phyloP scores from a whole-genome alignment of 371 early-diverging fungal genomes.

The Thermomucor indicae-seudaticae region DNA sequence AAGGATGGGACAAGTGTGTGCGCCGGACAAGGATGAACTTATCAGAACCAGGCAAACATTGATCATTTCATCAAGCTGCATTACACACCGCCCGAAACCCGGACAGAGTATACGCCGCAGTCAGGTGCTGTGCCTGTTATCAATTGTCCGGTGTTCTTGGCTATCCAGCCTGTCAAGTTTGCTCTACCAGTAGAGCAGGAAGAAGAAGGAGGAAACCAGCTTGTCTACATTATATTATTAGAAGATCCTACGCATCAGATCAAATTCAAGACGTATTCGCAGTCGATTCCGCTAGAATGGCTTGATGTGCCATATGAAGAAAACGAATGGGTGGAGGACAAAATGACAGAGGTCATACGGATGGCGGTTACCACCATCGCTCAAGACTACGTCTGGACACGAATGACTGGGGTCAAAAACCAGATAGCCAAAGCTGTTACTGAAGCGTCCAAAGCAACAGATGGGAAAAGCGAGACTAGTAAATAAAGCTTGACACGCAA shows the following conservation, averaged over 20 bases:
- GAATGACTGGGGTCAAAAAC: conserved; percentile 46
- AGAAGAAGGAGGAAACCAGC: conserved; percentile 25
- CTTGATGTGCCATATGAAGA: conserved; percentile 61
- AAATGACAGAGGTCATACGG: conserved; percentile 55
- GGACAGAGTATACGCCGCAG: conserved; percentile 22
- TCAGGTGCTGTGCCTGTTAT: conserved; percentile 47
- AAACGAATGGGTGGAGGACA: conserved; percentile 68
- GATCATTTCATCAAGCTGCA: conserved; percentile 51
- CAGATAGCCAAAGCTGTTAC: conserved; percentile 9
- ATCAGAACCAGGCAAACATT: conserved; percentile 52
- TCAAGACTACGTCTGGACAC: conserved; percentile 68
- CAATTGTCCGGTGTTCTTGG: conserved; percentile 61
- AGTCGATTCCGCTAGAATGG: conserved; percentile 57
- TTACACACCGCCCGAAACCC: conserved; percentile 22
- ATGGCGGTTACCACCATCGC: conserved; percentile 57
- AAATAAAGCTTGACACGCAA: background rate
- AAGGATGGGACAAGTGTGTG: background rate
- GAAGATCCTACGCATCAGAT: conserved; percentile 62
- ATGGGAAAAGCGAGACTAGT: background rate
- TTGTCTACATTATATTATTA: conserved; percentile 50
- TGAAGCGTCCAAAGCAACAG: background rate
- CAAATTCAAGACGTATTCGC: conserved; percentile 55
- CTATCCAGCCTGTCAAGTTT: conserved; percentile 56
- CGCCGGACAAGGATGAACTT: background rate
- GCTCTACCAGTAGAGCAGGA: conserved; percentile 20